Evolutionary conservation across 2,329 filamentous ascomycete species (phyloP).

Genomic region (Nemania serpens): DNA sequence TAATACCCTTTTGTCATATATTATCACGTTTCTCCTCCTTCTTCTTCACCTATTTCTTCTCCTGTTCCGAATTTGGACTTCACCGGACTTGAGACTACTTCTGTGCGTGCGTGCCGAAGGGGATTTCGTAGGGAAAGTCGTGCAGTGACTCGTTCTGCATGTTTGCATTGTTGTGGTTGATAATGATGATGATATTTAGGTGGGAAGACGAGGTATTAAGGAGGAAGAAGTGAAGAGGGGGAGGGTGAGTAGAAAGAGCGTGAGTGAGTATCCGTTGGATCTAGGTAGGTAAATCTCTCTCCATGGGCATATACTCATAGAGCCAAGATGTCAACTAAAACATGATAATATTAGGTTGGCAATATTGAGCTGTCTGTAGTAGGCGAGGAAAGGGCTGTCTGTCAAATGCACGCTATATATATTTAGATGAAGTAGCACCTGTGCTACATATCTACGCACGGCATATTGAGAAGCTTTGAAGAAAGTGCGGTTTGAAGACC

Average conservation of each 20-base stretch:
- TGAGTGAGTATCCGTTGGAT: too few relatives aligned
- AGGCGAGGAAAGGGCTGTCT: background rate
- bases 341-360: background rate
- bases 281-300: background rate
- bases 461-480: background rate
- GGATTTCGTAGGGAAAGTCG: too few relatives aligned
- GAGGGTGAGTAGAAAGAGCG: too few relatives aligned
- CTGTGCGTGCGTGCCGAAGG: background rate
- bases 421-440: background rate
- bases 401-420: background rate
- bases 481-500: background rate
- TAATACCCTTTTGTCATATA: background rate
- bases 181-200: background rate
- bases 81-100: background rate
- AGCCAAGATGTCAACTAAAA: too few relatives aligned
- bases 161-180: background rate
- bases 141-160: slow-evolving; percentile 18
- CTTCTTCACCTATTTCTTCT: too few relatives aligned
- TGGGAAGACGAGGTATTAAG: background rate
- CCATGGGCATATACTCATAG: background rate
- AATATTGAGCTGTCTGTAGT: too few relatives aligned
- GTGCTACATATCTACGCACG: background rate
- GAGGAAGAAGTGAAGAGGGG: background rate
- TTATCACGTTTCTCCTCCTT: background rate
- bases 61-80: too few relatives aligned